These are phyloP conservation scores for Pseudogymnoascus sp. DNA, from an alignment of 2,329 filamentous ascomycete species.

Conservation along the genomic window DNA sequence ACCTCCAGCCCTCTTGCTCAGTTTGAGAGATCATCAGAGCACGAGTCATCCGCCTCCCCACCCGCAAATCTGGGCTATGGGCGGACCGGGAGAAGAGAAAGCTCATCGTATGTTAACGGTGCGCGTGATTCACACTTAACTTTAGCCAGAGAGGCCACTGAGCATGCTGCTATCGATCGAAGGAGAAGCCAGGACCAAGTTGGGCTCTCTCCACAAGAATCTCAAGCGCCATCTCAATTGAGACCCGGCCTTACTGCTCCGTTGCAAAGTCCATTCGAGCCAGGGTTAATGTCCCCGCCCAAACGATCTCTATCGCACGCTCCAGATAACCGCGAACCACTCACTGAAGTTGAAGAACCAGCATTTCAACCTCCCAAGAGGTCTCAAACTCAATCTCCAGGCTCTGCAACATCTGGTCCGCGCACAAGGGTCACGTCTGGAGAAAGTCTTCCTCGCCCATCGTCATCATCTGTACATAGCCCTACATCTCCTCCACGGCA, in stretches of 20 bases:
- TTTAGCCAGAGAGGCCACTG: slow-evolving; percentile 18
- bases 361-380: slow-evolving; percentile 38
- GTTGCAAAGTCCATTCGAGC: slow-evolving; percentile 28
- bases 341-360: slow-evolving; percentile 24
- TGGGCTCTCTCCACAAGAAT: slow-evolving; percentile 25
- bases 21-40: slow-evolving; percentile 42
- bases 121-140: not conserved
- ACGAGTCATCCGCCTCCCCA: slow-evolving; percentile 13
- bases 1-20: slow-evolving; percentile 61
- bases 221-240: slow-evolving; percentile 45
- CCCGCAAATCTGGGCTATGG: not conserved
- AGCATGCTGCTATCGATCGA: slow-evolving; percentile 16
- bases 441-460: slow-evolving; percentile 24
- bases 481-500: slow-evolving; percentile 20
- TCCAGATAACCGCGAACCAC: slow-evolving; percentile 16
- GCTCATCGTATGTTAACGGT: slow-evolving; percentile 16
- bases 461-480: slow-evolving; percentile 43
- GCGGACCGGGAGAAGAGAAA: slow-evolving; percentile 14
- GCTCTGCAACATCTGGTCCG: slow-evolving; percentile 42
- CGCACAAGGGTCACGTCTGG: slow-evolving; percentile 27
- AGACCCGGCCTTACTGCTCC: not conserved
- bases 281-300: slow-evolving; percentile 46
- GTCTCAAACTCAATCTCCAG: slow-evolving; percentile 57
- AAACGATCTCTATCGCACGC: slow-evolving; percentile 43
- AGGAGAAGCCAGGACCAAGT: not conserved